Base-by-base conservation (phyloP, 2,329 filamentous ascomycete species). In the Fusarium acutatum region DNA sequence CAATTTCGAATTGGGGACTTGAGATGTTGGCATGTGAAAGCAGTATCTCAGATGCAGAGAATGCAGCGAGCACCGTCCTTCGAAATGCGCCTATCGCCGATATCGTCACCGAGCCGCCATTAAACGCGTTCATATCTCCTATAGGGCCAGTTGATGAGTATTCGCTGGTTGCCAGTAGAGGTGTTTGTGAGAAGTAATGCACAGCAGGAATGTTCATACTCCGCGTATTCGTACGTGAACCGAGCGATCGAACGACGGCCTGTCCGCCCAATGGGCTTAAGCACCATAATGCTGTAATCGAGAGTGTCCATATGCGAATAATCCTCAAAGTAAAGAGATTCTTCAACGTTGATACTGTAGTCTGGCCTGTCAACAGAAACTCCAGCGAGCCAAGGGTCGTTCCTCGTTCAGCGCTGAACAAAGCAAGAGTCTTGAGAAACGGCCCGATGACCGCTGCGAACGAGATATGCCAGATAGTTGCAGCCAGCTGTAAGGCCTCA, bases 41-140 rank as follows among this genome's bases (percentile, higher is more conserved):
- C 38, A 41, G 14, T 41, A n/a, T 41, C 22, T 41, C 38, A 9
- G 38, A 15, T n/a, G 38, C 38, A 10, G 38, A 41, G 14, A 41
- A n/a, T 41, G 38, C 38, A n/a, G 38, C 38, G 13, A 41, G 13
- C 15, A 41, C 38, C 14, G 38, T 41, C 8, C 38, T 40, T 40
- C 38, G 38, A 40, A 40, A 40, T 5, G 38, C 7, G 20, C 3
- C 8, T 9, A 40, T 40, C 22, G 0, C 12, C 20, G 1, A 22
- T 20, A 0, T 1, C n/a, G 38, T 40, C 8, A 0, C 7, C 7
- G 12, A 5, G 20, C 38, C 38, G 14, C 38, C 38, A 40, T 1
- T 7, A 22, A 40, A 22, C 38, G 13, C 20, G 7, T 40, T 40
- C 9, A 3, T 40, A 40, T 40, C 38, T 40, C 38, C 38, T 22